These are phyloP conservation scores for Xerocomus brunneocitrinus DNA, from an alignment of 768 basidiomycete genomes.

Conservation along the genomic window DNA sequence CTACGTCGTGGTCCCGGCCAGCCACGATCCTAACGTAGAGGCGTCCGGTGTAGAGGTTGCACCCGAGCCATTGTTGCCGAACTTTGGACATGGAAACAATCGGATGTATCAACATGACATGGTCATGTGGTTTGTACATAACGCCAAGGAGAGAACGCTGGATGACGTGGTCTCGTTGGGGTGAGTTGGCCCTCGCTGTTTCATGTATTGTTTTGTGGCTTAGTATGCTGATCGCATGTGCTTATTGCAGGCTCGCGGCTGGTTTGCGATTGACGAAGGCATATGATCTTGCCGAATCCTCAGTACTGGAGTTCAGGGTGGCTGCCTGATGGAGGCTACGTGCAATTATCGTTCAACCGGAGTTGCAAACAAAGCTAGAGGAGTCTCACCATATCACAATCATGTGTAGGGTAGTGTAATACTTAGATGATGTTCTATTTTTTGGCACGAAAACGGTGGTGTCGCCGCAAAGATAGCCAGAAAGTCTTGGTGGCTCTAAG, in stretches of 20 bases:
- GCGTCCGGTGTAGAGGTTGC: constrained; percentile 25
- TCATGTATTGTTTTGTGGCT: too few species aligned
- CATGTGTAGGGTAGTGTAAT: too few species aligned
- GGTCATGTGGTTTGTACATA: constrained; percentile 41
- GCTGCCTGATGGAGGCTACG: constrained; percentile 3
- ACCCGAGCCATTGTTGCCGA: constrained; percentile 17
- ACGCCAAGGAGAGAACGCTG: constrained; percentile 41
- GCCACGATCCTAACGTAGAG: constrained; percentile 4
- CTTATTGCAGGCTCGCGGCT: constrained; percentile 12
- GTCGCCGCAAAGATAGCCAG: too few species aligned
- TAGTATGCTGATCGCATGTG: too few species aligned
- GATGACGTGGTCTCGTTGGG: constrained; percentile 37
- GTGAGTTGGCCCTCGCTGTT: constrained; percentile 1
- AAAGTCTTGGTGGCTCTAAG: too few species aligned
- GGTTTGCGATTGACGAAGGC: constrained; percentile 22
- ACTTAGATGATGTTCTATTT: too few species aligned
- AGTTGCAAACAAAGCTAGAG: too few species aligned
- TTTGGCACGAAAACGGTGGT: too few species aligned
- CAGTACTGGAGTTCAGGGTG: constrained; percentile 24
- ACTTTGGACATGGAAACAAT: constrained; percentile 41
- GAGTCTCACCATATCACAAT: too few species aligned
- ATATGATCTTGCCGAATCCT: constrained; percentile 25
- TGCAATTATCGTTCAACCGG: too few species aligned
- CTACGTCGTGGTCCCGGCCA: constrained; percentile 15
- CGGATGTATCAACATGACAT: constrained; percentile 42